Evolutionary conservation across 176 grass and related monocot species (phyloP).

Genomic region (Panicum miliaceum): DNA sequence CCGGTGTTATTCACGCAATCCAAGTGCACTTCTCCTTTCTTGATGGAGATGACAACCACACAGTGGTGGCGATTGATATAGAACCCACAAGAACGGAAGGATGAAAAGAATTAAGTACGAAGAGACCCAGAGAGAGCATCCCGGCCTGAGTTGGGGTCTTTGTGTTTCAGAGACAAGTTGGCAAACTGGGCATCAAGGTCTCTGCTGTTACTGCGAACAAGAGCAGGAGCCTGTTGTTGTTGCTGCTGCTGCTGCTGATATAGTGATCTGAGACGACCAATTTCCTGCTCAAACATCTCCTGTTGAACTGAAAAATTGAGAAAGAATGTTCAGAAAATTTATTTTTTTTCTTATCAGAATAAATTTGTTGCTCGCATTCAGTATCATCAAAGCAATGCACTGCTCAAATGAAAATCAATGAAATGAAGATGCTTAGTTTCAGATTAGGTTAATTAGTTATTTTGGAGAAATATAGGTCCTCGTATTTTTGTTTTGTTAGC

Average conservation of each 20-base stretch:
- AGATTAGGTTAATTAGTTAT: not conserved
- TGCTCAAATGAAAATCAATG: conserved; percentile 4
- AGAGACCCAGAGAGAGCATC: conserved; percentile 59
- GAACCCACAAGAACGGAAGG: conserved; percentile 43
- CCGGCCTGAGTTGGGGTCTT: conserved; percentile 60
- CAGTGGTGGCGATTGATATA: conserved; percentile 30
- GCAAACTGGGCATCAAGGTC: conserved; percentile 91
- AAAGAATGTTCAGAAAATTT: conserved; percentile 30
- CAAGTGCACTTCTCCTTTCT: conserved; percentile 52
- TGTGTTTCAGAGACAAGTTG: conserved; percentile 87
- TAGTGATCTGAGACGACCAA: conserved; percentile 63
- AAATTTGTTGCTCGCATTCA: conserved; percentile 19
- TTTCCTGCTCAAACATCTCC: conserved; percentile 97
- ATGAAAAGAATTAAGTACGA: conserved; percentile 59
- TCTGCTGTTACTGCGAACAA: conserved; percentile 72
- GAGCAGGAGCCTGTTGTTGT: conserved; percentile 48
- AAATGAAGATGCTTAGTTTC: conserved; percentile 26
- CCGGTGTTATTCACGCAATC: conserved; percentile 49
- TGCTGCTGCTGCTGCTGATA: conserved; percentile 88
- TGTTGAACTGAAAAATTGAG: conserved; percentile 83
- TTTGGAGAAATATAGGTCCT: conserved; percentile 17
- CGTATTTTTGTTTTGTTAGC: not conserved
- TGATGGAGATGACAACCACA: conserved; percentile 41
- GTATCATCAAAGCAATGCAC: conserved; percentile 33
- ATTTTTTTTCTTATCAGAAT: not conserved